Base-by-base conservation (phyloP, 768 basidiomycete genomes). In the Tylopilus sp. region DNA sequence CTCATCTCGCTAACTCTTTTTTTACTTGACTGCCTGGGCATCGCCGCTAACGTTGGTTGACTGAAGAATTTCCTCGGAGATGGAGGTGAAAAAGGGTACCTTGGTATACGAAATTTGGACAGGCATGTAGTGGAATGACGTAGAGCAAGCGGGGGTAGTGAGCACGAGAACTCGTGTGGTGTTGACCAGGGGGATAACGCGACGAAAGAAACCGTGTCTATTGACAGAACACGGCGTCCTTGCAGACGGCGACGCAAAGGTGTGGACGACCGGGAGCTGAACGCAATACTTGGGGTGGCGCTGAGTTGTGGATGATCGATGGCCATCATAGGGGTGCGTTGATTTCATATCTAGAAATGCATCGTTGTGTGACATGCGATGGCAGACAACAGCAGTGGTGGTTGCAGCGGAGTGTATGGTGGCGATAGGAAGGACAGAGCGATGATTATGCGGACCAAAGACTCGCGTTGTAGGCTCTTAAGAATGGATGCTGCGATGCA, bases 311-410 rank as follows among this genome's bases (percentile, higher is more conserved):
- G 33, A 20, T 13, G 33, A 65, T 57, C 59, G 65, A 65, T 59
- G 52, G 59, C 56, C 55, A 61, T 58, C 55, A 52, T 61, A 59
- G 57, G 63, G 46, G 60, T 11, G n/a, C n/a, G 36, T 38, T 49
- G 54, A 64, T 62, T 65, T 66, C 64, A 66, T 67, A 67, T 66
- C 59, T 45, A 39, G 53, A 23, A 18, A 53, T 52, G 57, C 57
- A 63, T 48, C 48, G 56, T 53, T 51, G 60, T 38, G 13, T 52
- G 41, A 44, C 55, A 55, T 46, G 57, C 54, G 46, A 53, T 43
- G 2, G 26, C 51, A 64, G 52, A 58, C 18, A 41, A 51, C 30
- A 49, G 38, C 7, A 17, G 28, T 51, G 20, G 53, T 49, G n/a
- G 45, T 47, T 40, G 23, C 13, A 51, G 51, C 42, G 58, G 49